Percentiles rank a stretch among this genome's conserved stretches.
Evolutionary conservation across 176 grass and related monocot genomes (phyloP).

Genomic region (Chloris gayana): DNA sequence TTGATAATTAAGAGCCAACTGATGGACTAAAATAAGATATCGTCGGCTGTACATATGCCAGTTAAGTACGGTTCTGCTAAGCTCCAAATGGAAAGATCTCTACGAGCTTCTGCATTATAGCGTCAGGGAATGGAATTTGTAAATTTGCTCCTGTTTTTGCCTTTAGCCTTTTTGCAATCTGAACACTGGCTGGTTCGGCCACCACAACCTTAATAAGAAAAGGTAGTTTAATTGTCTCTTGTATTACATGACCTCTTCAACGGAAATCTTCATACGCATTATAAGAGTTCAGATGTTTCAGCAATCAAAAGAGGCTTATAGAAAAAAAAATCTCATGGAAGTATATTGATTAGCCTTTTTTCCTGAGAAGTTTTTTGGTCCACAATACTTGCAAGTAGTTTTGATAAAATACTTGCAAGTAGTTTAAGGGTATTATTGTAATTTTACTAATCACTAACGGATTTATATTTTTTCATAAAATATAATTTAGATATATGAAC

Average conservation of each 20-base stretch:
- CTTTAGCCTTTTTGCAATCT: background rate
- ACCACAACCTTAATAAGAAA: too few species aligned
- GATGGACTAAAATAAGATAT: slow-evolving; percentile 21
- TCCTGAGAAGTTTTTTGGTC: too few species aligned
- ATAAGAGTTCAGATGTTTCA: slow-evolving; percentile 27
- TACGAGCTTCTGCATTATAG: background rate
- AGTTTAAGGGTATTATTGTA: too few species aligned
- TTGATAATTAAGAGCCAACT: slow-evolving; percentile 15
- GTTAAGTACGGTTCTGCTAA: slow-evolving; percentile 33
- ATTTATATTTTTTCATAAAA: too few species aligned
- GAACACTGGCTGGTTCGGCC: background rate
- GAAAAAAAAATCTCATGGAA: slow-evolving; percentile 14
- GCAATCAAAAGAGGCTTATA: too few species aligned
- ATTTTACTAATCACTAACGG: too few species aligned
- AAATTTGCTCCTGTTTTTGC: background rate
- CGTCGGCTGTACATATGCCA: slow-evolving; percentile 6
- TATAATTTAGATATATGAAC: too few species aligned
- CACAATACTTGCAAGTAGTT: too few species aligned
- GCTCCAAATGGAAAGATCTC: slow-evolving; percentile 56
- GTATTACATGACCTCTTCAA: background rate
- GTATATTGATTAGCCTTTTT: slow-evolving; percentile 28
- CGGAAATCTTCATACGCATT: background rate
- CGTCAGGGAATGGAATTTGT: background rate
- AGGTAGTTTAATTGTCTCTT: background rate
- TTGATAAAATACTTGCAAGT: too few species aligned